Percentiles rank a stretch among this genome's conserved stretches.
Evolutionary conservation across 164 flowering plant genomes (phyloP).

Genomic region (Liriodendron chinense): DNA sequence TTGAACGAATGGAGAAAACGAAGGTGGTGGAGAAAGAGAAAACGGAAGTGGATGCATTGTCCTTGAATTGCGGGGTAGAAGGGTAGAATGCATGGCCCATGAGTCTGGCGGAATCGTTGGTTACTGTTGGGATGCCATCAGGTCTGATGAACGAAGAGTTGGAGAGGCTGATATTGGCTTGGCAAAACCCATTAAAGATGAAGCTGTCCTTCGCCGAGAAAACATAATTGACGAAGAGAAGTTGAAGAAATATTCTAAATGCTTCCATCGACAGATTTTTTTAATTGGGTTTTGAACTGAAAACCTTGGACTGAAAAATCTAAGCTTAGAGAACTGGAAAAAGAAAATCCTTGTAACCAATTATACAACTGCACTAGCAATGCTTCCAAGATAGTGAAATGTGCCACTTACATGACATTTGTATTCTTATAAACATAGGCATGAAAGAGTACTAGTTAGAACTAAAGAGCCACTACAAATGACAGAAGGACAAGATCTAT

Average conservation of each 20-base stretch:
- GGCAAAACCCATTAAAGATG: slow-evolving; percentile 16
- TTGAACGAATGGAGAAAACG: slow-evolving; percentile 17
- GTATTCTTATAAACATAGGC: neutral
- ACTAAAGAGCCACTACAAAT: neutral
- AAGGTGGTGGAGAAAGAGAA: slow-evolving; percentile 21
- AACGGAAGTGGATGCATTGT: slow-evolving; percentile 1
- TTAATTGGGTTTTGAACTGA: neutral
- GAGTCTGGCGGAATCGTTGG: slow-evolving; percentile 11
- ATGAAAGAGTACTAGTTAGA: neutral
- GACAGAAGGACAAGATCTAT: neutral
- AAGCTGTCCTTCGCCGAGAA: slow-evolving; percentile 9
- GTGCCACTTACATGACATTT: neutral
- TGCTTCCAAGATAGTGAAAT: neutral
- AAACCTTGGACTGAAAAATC: neutral
- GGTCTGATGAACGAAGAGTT: slow-evolving; percentile 11
- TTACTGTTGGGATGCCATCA: slow-evolving; percentile 16
- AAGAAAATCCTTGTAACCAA: neutral
- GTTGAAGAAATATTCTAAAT: slow-evolving; percentile 11
- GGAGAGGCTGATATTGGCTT: slow-evolving; percentile 12
- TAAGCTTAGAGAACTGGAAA: neutral
- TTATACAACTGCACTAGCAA: neutral
- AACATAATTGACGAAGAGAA: slow-evolving; percentile 10
- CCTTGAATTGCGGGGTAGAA: slow-evolving; percentile 12
- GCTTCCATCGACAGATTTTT: slow-evolving; percentile 10
- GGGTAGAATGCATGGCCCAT: slow-evolving; percentile 28